Conservation (phyloP, 345 rosid genomes). For the Gossypium australe region DNA sequence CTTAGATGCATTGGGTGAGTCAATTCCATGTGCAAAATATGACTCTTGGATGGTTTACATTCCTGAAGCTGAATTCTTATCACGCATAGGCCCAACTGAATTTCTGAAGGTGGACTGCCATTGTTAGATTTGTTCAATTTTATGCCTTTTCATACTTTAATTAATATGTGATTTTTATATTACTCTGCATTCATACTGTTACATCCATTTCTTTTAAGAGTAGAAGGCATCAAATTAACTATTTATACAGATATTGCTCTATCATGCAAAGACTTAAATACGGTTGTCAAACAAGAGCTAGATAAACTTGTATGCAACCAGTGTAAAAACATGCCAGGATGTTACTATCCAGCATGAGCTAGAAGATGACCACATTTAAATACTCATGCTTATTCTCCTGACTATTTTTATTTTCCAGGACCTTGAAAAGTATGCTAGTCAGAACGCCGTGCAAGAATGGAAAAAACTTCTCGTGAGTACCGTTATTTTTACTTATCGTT, state of each 20-base stretch:
- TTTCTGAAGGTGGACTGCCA: conserved; percentile 64
- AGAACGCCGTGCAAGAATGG: conserved; percentile 74
- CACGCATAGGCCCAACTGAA: conserved; percentile 86
- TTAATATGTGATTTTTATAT: background rate
- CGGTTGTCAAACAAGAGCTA: too few relatives aligned
- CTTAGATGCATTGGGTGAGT: conserved; percentile 83
- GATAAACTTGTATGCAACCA: too few relatives aligned
- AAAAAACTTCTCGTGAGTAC: conserved; percentile 71
- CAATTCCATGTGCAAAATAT: conserved; percentile 70
- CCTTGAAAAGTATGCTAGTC: conserved; percentile 80
- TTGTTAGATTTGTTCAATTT: background rate
- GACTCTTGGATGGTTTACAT: conserved; percentile 98
- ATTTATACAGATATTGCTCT: too few relatives aligned
- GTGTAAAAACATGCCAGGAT: too few relatives aligned
- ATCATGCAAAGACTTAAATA: too few relatives aligned
- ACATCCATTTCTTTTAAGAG: background rate
- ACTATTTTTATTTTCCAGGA: conserved; percentile 41
- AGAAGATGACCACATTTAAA: background rate
- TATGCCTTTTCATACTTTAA: background rate
- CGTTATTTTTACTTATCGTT: background rate
- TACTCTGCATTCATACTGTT: background rate
- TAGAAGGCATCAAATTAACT: too few relatives aligned
- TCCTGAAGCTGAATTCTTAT: conserved; percentile 91
- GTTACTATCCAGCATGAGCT: background rate
- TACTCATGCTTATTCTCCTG: background rate